Percentiles rank a stretch among this genome's conserved stretches.
Conservation (phyloP, 1,284 basidiomycete species). For the Hortiboletus rubellus region DNA sequence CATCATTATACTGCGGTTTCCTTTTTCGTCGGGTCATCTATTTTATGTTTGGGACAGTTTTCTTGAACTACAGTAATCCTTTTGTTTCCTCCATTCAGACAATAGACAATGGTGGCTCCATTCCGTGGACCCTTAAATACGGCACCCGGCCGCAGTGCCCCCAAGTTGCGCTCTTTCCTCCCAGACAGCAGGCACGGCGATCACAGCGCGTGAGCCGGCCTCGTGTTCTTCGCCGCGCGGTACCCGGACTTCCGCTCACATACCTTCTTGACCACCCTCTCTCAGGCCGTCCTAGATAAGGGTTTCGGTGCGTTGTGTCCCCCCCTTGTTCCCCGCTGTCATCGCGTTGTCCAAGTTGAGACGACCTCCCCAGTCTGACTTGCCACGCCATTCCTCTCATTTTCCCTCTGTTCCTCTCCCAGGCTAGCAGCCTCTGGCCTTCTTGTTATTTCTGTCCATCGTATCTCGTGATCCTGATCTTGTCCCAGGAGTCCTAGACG, state of each 20-base stretch:
- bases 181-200: not conserved
- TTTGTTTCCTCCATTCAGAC: not conserved
- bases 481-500: slow-evolving; percentile 15
- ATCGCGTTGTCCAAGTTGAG: not conserved
- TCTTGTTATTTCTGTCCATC: slow-evolving; percentile 10
- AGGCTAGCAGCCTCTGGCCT: not conserved
- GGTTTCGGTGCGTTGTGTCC: slow-evolving; percentile 13
- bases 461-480: slow-evolving; percentile 14
- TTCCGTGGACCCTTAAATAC: not conserved
- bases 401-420: slow-evolving; percentile 1
- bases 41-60: slow-evolving; percentile 3
- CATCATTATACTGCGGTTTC: not conserved
- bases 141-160: not conserved
- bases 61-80: slow-evolving; percentile 14
- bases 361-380: not conserved
- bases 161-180: not conserved
- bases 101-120: not conserved
- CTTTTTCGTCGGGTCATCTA: slow-evolving; percentile 3
- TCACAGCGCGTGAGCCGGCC: slow-evolving; percentile 16
- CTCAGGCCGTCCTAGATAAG: slow-evolving; percentile 24
- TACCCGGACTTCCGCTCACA: slow-evolving; percentile 4
- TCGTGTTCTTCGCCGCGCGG: slow-evolving; percentile 26
- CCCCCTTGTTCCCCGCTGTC: not conserved
- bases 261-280: slow-evolving; percentile 6
- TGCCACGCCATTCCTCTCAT: not conserved